Percentiles rank a stretch among this genome's conserved stretches.
phyloP scores from a whole-genome alignment of 192 early-diverging fungal species.

The Spizellomyces punctatus region DNA sequence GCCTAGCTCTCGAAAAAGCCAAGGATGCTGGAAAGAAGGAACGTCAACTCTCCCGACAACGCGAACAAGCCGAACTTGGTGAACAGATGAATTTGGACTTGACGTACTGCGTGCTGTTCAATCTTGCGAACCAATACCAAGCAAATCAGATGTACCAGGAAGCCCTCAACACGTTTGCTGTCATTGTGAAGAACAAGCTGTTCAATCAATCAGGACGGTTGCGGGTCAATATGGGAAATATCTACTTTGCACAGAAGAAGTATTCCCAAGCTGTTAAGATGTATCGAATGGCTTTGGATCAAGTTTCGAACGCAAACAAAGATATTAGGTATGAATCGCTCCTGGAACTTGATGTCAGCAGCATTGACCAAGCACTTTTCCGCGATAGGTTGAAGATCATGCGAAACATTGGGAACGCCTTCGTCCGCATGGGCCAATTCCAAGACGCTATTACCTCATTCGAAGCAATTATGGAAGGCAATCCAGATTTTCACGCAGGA shows the following conservation, averaged over 20 bases:
- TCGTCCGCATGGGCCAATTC: slow-evolving; percentile 59
- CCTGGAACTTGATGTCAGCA: background rate
- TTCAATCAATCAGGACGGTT: slow-evolving; percentile 62
- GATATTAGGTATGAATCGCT: slow-evolving; percentile 48
- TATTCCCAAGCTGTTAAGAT: slow-evolving; percentile 65
- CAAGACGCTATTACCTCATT: slow-evolving; percentile 64
- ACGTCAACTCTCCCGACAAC: slow-evolving; percentile 52
- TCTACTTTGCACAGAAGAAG: slow-evolving; percentile 63
- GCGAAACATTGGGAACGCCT: slow-evolving; percentile 63
- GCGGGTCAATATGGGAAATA: slow-evolving; percentile 68
- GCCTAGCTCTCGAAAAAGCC: slow-evolving; percentile 57
- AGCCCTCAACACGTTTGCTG: slow-evolving; percentile 57
- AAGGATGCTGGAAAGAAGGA: slow-evolving; percentile 64
- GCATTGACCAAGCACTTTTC: background rate
- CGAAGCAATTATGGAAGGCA: slow-evolving; percentile 62
- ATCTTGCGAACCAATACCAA: slow-evolving; percentile 61
- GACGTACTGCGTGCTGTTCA: slow-evolving; percentile 65
- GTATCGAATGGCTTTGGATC: slow-evolving; percentile 68
- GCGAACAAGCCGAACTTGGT: slow-evolving; percentile 53
- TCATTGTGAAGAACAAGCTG: slow-evolving; percentile 67
- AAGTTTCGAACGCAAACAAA: slow-evolving; percentile 56
- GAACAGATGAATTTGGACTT: slow-evolving; percentile 63
- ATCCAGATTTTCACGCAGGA: slow-evolving; percentile 56
- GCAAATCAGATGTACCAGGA: slow-evolving; percentile 63
- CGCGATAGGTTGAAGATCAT: slow-evolving; percentile 54